phyloP scores from a whole-genome alignment of 2,329 filamentous ascomycete genomes.

The Pseudocercospora ulei region DNA sequence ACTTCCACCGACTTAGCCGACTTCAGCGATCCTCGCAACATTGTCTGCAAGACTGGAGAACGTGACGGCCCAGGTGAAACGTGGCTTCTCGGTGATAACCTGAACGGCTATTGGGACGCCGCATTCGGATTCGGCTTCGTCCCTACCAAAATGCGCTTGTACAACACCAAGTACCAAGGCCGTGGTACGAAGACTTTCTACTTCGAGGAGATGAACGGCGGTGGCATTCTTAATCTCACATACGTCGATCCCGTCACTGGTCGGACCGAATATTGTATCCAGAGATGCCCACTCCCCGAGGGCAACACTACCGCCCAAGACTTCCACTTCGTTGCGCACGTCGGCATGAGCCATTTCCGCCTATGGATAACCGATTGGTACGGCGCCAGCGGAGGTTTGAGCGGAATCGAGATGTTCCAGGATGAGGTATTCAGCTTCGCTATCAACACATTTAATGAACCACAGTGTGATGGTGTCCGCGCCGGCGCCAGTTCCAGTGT shows the following conservation, averaged over 20 bases:
- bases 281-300: conserved; percentile 68
- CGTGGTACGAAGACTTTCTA: conserved; percentile 78
- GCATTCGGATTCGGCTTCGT: conserved; percentile 73
- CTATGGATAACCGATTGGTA: conserved; percentile 83
- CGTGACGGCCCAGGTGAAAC: conserved; percentile 61
- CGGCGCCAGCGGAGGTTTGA: conserved; percentile 70
- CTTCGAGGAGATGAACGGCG: conserved; percentile 72
- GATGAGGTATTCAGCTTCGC: conserved; percentile 64
- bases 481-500: conserved; percentile 55
- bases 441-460: conserved; percentile 79
- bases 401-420: conserved; percentile 78
- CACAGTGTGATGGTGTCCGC: conserved; percentile 58
- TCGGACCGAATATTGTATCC: conserved; percentile 62
- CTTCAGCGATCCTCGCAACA: conserved; percentile 66
- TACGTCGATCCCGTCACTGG: conserved; percentile 64
- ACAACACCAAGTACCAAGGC: conserved; percentile 75
- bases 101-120: conserved; percentile 72
- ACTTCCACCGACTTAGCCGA: conserved; percentile 54
- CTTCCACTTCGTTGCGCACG: conserved; percentile 76
- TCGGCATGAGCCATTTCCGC: conserved; percentile 80
- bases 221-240: conserved; percentile 92
- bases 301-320: conserved; percentile 68
- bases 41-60: conserved; percentile 66
- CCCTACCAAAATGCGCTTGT: conserved; percentile 76
- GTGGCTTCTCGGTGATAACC: conserved; percentile 69